Evolutionary conservation across 768 basidiomycete species (phyloP).

Genomic region (Tricholoma bakamatsutake): DNA sequence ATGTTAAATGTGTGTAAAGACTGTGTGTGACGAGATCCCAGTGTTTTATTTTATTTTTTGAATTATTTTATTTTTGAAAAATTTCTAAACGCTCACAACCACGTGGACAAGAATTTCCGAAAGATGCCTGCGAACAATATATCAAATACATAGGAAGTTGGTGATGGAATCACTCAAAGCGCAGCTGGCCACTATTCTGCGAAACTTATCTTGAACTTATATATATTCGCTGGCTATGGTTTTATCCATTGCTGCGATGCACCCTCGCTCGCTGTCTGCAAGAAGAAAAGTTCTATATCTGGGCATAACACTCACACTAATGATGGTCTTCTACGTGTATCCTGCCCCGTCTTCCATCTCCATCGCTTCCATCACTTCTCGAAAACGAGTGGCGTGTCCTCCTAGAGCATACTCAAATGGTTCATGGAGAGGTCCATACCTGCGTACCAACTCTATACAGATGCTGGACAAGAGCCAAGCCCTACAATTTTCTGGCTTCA

Average conservation of each 20-base stretch:
- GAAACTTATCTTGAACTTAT: no score
- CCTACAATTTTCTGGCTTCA: constrained; percentile 47
- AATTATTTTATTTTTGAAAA: neutral
- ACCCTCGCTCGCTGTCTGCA: constrained; percentile 14
- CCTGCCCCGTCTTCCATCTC: constrained; percentile 5
- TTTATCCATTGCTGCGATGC: constrained; percentile 13
- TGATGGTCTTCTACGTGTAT: constrained; percentile 22
- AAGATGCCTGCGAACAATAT: neutral
- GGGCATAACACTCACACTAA: constrained; percentile 14
- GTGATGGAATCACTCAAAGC: neutral
- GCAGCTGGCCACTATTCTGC: no score
- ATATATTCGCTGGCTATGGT: constrained; percentile 2
- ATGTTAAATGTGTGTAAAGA: no score
- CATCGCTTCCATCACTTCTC: constrained; percentile 9
- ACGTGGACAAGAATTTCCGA: neutral
- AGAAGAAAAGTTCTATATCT: constrained; percentile 14
- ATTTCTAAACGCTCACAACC: neutral
- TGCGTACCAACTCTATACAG: constrained; percentile 25
- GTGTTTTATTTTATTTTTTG: neutral
- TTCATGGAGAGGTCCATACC: constrained; percentile 30
- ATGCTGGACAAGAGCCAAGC: constrained; percentile 39
- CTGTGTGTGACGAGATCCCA: no score
- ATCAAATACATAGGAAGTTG: no score
- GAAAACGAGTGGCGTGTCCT: constrained; percentile 19
- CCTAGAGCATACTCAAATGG: constrained; percentile 29